These are phyloP conservation scores for Lupinus albus DNA, from an alignment of 306 rosid species.

Conservation along the genomic window DNA sequence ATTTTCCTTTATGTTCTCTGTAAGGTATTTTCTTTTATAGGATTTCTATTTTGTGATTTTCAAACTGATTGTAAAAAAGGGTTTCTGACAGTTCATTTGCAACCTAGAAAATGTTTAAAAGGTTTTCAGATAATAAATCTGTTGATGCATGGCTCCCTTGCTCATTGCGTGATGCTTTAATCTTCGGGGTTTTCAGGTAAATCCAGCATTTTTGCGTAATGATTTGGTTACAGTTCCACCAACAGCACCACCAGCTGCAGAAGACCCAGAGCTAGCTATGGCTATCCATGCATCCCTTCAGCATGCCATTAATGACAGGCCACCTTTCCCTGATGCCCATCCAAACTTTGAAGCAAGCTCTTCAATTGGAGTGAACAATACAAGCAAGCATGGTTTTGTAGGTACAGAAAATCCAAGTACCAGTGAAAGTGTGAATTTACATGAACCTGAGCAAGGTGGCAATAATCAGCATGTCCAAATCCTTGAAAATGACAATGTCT, in stretches of 20 bases:
- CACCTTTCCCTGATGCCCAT: slow-evolving; percentile 49
- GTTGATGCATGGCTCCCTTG: slow-evolving; percentile 18
- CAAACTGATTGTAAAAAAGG: neutral
- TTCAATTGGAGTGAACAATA: slow-evolving; percentile 43
- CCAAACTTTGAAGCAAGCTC: slow-evolving; percentile 63
- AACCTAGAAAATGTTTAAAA: neutral
- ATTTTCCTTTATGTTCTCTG: slow-evolving; percentile 15
- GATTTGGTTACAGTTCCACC: slow-evolving; percentile 58
- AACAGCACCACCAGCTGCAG: slow-evolving; percentile 74
- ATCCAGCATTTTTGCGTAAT: slow-evolving; percentile 65
- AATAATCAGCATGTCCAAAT: slow-evolving; percentile 35
- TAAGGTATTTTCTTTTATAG: neutral
- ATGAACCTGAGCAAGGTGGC: slow-evolving; percentile 47
- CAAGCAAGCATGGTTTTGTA: slow-evolving; percentile 46
- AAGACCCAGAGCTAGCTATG: slow-evolving; percentile 71
- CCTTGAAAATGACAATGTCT: slow-evolving; percentile 34
- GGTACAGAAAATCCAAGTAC: slow-evolving; percentile 45
- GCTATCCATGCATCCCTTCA: slow-evolving; percentile 77
- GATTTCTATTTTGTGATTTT: slow-evolving; percentile 17
- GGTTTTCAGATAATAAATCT: slow-evolving; percentile 16
- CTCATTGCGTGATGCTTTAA: slow-evolving; percentile 30
- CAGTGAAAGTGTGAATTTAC: slow-evolving; percentile 38
- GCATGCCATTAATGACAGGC: slow-evolving; percentile 60
- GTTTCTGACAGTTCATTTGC: slow-evolving; percentile 25
- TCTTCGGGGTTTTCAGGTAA: slow-evolving; percentile 54